Conservation (phyloP, 2,329 filamentous ascomycete species). For the Cladosporium sp. region DNA sequence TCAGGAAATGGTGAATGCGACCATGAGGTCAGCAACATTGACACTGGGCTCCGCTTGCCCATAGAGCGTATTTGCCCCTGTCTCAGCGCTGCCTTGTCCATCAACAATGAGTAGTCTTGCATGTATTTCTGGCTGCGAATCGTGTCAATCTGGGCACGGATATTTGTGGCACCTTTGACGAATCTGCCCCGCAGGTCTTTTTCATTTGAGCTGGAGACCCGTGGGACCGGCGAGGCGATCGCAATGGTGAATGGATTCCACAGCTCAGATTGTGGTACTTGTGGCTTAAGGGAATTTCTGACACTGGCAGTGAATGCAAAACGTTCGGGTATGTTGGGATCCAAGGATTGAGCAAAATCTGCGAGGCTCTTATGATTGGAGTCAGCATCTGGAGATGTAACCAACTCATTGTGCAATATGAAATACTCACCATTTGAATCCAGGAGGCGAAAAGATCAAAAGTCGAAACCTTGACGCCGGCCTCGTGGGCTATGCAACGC, state of each 20-base stretch:
- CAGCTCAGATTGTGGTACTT: background rate
- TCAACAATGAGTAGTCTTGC: background rate
- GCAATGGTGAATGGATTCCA: background rate
- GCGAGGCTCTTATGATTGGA: background rate
- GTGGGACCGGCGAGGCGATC: background rate
- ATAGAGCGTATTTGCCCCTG: background rate
- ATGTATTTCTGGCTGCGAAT: background rate
- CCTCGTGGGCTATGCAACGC: background rate
- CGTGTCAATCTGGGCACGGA: background rate
- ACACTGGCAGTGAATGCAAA: background rate
- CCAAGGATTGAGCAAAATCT: background rate
- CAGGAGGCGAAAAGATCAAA: background rate
- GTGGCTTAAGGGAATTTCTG: background rate
- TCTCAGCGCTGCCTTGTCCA: background rate
- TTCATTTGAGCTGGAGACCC: background rate
- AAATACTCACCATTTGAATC: background rate
- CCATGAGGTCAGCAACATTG: conserved; percentile 2
- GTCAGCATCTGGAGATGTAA: background rate
- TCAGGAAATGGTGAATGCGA: background rate
- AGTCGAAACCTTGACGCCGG: background rate
- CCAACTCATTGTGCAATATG: no score
- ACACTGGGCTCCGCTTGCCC: background rate
- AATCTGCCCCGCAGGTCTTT: background rate
- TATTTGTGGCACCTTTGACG: background rate
- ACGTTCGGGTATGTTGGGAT: background rate